phyloP scores from a whole-genome alignment of 2,329 filamentous ascomycete genomes.

The Drechslera avenae region DNA sequence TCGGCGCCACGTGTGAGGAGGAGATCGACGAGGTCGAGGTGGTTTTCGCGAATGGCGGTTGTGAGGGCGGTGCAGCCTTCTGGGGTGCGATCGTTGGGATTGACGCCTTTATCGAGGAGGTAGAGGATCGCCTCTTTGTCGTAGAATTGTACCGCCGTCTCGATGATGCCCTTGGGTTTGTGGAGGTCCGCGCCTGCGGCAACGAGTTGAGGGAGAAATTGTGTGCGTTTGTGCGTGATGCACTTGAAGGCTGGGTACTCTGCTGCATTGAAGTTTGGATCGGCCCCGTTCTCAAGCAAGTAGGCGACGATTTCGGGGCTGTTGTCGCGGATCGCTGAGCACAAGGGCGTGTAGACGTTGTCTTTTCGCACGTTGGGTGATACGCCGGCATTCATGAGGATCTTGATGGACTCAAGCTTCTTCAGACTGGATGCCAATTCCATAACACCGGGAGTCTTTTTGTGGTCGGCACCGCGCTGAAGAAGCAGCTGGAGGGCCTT shows the following conservation, averaged over 20 bases:
- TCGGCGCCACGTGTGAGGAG: conserved; percentile 65
- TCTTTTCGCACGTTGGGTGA: conserved; percentile 67
- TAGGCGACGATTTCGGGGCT: conserved; percentile 65
- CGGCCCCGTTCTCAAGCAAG: conserved; percentile 59
- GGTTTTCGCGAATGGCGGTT: conserved; percentile 67
- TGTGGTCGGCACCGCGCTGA: conserved; percentile 62
- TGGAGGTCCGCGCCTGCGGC: conserved; percentile 65
- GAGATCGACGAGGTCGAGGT: conserved; percentile 63
- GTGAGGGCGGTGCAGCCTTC: conserved; percentile 67
- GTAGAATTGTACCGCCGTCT: conserved; percentile 66
- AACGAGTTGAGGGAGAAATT: conserved; percentile 63
- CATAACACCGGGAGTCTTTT: conserved; percentile 67
- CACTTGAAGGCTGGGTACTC: conserved; percentile 73
- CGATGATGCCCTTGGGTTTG: conserved; percentile 67
- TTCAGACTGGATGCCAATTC: conserved; percentile 68
- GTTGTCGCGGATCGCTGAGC: conserved; percentile 71
- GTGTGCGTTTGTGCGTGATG: conserved; percentile 67
- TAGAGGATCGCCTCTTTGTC: conserved; percentile 65
- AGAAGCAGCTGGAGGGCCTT: conserved; percentile 65
- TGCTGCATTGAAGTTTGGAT: conserved; percentile 61
- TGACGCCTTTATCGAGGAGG: conserved; percentile 65
- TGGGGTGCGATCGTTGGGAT: conserved; percentile 63
- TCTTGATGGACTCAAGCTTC: conserved; percentile 65
- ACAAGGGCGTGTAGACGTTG: conserved; percentile 70
- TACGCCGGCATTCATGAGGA: conserved; percentile 64